Evolutionary conservation across 1,284 basidiomycete species (phyloP), one percentile per base, ranked within the genome.

Genomic region (Phellopilus nigrolimitatus): DNA sequence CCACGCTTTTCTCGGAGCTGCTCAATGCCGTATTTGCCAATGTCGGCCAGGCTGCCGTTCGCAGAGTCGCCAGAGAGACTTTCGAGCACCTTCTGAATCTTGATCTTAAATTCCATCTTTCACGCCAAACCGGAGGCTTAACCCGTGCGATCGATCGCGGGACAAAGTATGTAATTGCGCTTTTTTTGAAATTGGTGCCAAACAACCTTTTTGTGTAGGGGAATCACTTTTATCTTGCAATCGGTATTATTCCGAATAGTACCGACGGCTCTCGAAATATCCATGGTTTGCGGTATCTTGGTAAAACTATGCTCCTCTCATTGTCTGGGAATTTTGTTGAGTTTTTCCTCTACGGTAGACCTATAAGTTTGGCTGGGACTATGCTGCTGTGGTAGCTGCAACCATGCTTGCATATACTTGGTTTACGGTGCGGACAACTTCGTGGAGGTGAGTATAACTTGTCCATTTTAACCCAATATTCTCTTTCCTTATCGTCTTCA

Each of bases 311-410:
- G 21, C 38, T 27, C 45, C 15, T 45, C 42, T 49, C 33, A 48
- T 48, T 49, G 28, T n/a, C n/a, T n/a, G n/a, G n/a, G 37, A 47
- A 53, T 12, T 39, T 27, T 19, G 39, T 34, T 54, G 53, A 33
- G 10, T 21, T 3, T 37, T 39, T 39, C 39, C 13, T 10, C 30
- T 37, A n/a, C n/a, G 34, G n/a, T 15, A 94, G 89, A 92, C 90
- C 2, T 98, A 91, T 66, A 97, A 98, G 64, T 99, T 97, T 63
- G 95, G 95, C 2, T 93, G 89, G 82, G 86, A 95, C 64, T 99
- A 95, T 69, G 95, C 97, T 1, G 91, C 88, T 0, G 86, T 99
- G 36, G 97, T 95, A 0, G 77, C 82, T 0, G 68, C 79, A 3
- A 93, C 95, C 0, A 87, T 99, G 78, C 86, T 79, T 1, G 82